Base-by-base conservation (phyloP, 2,329 filamentous ascomycete species). In the Calycina herbarum region DNA sequence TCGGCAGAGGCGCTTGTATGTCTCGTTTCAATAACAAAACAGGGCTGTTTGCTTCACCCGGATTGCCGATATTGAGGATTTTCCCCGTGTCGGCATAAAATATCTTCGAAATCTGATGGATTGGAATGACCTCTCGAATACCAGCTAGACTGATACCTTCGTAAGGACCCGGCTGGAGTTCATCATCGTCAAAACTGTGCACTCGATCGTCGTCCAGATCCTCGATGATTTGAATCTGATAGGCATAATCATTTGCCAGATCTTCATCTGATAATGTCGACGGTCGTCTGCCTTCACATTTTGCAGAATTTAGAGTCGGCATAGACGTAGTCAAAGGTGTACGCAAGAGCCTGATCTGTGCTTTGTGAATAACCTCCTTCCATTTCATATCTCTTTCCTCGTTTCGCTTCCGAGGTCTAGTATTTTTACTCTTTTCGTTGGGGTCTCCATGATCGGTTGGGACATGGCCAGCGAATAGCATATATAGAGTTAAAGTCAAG, bases 331-430 rank as follows among this genome's bases (percentile, higher is more conserved):
- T 42, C 13, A 75, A 62, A 66, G 75, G 74, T 45, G 73, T 66
- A 42, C 76, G 69, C 66, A 77, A 65, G 24, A 99, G 82, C 65
- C 93, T 92, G 13, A 97, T 87, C 48, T 89, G 86, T 20, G 93
- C 92, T 77, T 98, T 99, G 80, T 98, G 94, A 67, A 97, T 89
- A 51, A 96, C 93, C 76, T 99, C 94, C 76, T 98, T 95, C 95
- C 95, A 98, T 0, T 94, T 90, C 0, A 93, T 73, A 5, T 59
- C 57, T 74, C 72, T 62, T 72, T 71, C 48, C 68, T 63, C 45
- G 62, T 69, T 8, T 73, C 70, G 54, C 24, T 31, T 57, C 17
- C 35, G 3, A 5, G 45, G 2, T 24, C 40, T 17, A 10, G 35
- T 27, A 8, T 57, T 24, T 27, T 15, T 15, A 13, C 20, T 20